Conservation (phyloP, 163 green algal species). For the Volvox carteri region DNA sequence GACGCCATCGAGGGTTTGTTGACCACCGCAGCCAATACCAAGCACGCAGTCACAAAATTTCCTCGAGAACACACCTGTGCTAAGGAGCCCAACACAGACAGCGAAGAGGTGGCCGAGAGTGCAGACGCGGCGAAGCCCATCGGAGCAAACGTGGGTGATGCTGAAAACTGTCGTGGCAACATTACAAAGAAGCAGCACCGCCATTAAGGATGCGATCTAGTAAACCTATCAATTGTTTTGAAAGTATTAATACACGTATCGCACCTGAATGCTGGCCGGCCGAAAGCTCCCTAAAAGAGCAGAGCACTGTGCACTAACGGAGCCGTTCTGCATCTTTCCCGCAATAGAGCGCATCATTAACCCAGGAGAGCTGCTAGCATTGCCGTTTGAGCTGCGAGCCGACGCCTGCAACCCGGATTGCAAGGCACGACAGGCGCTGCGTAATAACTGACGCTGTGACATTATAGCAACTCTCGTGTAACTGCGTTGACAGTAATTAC, state of each 20-base stretch:
- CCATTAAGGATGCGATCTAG: not conserved
- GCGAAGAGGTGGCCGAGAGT: not conserved
- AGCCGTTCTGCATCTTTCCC: not conserved
- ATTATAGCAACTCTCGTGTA: not conserved
- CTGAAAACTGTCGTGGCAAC: constrained; percentile 1
- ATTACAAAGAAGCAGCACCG: not conserved
- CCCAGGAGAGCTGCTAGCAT: not conserved
- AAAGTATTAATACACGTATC: too few relatives aligned
- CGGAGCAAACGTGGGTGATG: not conserved
- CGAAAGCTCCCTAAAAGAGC: constrained; percentile 19
- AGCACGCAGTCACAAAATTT: too few relatives aligned
- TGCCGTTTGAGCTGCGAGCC: not conserved
- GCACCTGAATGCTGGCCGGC: constrained; percentile 2
- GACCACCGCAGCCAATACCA: not conserved
- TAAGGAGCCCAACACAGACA: constrained; percentile 19
- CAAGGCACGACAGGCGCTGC: not conserved
- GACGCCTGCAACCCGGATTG: not conserved
- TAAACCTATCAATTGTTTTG: too few relatives aligned
- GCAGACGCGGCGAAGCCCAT: constrained; percentile 42
- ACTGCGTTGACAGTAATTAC: too few relatives aligned
- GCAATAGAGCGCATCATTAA: not conserved
- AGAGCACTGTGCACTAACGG: not conserved
- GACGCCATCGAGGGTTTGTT: not conserved
- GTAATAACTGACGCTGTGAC: constrained; percentile 23
- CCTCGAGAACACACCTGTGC: constrained; percentile 23